These are phyloP conservation scores for Pichia phayaonensis DNA, from an alignment of 805 yeast species.

Conservation along the genomic window DNA sequence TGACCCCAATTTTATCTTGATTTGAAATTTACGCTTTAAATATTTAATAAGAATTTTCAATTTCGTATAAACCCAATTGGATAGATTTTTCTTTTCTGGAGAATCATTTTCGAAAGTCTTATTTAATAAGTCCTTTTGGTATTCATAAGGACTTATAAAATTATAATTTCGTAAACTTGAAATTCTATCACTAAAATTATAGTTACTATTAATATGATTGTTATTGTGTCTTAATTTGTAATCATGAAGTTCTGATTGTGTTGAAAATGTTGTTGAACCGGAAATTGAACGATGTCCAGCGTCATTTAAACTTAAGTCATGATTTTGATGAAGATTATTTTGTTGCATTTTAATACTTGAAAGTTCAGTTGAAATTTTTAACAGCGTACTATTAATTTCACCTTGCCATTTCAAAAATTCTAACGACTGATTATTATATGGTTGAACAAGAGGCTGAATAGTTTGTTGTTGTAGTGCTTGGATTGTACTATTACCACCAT, in stretches of 20 bases:
- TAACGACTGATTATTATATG: constrained; percentile 16
- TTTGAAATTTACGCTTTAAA: not conserved
- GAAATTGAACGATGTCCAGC: constrained; percentile 8
- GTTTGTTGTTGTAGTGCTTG: not conserved
- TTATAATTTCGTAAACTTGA: not conserved
- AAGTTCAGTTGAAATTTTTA: constrained; percentile 37
- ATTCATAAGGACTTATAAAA: not conserved
- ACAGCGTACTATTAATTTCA: constrained; percentile 41
- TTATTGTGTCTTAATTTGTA: constrained; percentile 6
- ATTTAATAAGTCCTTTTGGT: not conserved
- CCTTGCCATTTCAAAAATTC: constrained; percentile 48
- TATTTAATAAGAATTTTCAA: not conserved
- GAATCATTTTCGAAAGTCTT: not conserved
- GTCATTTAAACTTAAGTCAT: not conserved
- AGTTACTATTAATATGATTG: not conserved
- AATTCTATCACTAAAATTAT: not conserved
- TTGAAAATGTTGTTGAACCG: constrained; percentile 5
- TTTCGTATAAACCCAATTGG: constrained; percentile 1
- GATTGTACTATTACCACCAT: not conserved
- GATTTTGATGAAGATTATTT: not conserved
- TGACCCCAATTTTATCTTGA: not conserved
- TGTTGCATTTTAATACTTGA: constrained; percentile 13
- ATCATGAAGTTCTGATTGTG: constrained; percentile 2
- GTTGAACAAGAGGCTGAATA: not conserved
- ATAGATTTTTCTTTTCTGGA: not conserved